A percentile compares a stretch with the other conserved stretches of the same genome.
These are phyloP conservation scores for Leonotis leonurus DNA, from an alignment of 257 asterid species.

Conservation along the genomic window DNA sequence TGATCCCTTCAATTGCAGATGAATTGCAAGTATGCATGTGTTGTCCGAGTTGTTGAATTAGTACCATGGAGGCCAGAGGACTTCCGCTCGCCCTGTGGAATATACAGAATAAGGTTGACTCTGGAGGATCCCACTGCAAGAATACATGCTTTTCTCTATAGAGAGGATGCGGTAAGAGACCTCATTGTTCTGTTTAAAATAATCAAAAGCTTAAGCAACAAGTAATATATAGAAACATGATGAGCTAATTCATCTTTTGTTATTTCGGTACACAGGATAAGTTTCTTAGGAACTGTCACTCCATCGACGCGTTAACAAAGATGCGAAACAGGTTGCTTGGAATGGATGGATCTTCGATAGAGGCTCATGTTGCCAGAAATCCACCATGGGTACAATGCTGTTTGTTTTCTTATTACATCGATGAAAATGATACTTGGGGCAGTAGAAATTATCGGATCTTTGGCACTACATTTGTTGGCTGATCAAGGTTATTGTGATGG, in stretches of 20 bases:
- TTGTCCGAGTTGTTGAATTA: constrained; percentile 63
- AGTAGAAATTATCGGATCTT: constrained; percentile 53
- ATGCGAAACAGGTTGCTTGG: constrained; percentile 59
- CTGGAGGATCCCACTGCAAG: constrained; percentile 93
- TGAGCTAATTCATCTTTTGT: not conserved
- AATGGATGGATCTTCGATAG: not conserved
- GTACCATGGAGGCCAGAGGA: constrained; percentile 51
- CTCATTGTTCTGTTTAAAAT: not conserved
- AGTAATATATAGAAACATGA: not conserved
- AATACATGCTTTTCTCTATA: constrained; percentile 63
- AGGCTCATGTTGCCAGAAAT: constrained; percentile 27
- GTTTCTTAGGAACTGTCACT: constrained; percentile 38
- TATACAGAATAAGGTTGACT: constrained; percentile 65
- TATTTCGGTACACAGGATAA: constrained; percentile 30
- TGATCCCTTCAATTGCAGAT: constrained; percentile 41
- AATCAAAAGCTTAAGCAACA: not conserved
- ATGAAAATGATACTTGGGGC: constrained; percentile 50
- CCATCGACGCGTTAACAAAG: constrained; percentile 31
- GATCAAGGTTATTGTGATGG: constrained; percentile 2
- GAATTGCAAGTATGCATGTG: constrained; percentile 48
- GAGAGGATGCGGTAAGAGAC: constrained; percentile 66
- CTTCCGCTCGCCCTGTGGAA: constrained; percentile 48
- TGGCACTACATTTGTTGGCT: constrained; percentile 33
- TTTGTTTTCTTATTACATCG: constrained; percentile 49
- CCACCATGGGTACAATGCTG: constrained; percentile 79